Percentiles rank a stretch among this genome's conserved stretches.
These are phyloP conservation scores for Candida hungchunana DNA, from an alignment of 805 yeast genomes.

Conservation along the genomic window DNA sequence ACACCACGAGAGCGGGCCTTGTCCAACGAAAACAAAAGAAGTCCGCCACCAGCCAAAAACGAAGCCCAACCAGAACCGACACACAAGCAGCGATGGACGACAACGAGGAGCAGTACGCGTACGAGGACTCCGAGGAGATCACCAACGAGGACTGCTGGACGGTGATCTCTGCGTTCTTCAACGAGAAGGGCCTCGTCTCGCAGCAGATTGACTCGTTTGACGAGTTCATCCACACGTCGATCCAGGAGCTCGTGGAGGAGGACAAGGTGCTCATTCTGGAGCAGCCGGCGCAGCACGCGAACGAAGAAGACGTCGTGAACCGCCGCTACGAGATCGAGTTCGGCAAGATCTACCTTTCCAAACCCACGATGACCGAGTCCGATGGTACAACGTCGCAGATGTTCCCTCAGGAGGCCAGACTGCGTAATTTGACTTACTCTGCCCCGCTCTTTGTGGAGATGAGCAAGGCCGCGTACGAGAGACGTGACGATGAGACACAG, in stretches of 20 bases:
- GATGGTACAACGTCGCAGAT: conserved; percentile 99
- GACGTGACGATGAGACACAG: conserved; percentile 68
- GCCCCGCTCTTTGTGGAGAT: conserved; percentile 96
- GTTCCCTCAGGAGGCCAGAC: conserved; percentile 97
- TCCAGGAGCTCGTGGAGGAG: conserved; percentile 95
- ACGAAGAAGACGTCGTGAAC: conserved; percentile 84
- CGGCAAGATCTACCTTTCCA: conserved; percentile 93
- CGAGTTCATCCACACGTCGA: conserved; percentile 93
- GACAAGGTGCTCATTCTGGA: conserved; percentile 91
- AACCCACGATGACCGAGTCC: conserved; percentile 98
- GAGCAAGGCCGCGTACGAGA: conserved; percentile 82
- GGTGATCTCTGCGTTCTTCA: conserved; percentile 92
- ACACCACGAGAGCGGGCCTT: neutral
- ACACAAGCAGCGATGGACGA: conserved; percentile 3
- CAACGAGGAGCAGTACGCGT: conserved; percentile 61
- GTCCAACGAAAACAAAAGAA: too few species aligned
- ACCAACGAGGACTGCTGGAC: conserved; percentile 99
- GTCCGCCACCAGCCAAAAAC: too few species aligned
- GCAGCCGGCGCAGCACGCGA: conserved; percentile 96
- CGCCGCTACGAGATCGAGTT: conserved; percentile 95
- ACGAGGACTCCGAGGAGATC: conserved; percentile 45
- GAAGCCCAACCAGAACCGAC: neutral
- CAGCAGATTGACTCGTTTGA: conserved; percentile 98
- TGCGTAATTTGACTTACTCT: conserved; percentile 93
- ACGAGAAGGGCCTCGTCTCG: conserved; percentile 93